Evolutionary conservation across 78 protist species (phyloP).

Genomic region (Salpingoeca rosetta): DNA sequence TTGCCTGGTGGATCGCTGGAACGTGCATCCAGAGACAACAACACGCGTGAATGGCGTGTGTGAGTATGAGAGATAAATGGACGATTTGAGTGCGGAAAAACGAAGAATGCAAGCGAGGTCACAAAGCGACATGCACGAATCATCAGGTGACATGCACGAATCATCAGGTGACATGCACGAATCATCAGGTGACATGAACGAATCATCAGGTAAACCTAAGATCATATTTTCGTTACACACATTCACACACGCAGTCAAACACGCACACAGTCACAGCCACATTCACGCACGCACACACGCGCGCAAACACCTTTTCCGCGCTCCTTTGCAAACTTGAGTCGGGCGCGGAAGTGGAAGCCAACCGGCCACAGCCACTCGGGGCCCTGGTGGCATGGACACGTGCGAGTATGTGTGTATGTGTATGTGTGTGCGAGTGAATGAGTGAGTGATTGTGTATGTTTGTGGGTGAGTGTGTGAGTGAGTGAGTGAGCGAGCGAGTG

Average conservation of each 20-base stretch:
- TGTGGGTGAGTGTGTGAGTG: too few relatives aligned
- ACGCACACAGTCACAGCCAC: not conserved
- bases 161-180: not conserved
- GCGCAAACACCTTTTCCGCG: not conserved
- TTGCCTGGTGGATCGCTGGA: not conserved
- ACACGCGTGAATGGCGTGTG: too few relatives aligned
- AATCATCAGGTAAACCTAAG: not conserved
- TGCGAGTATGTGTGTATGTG: too few relatives aligned
- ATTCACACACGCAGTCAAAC: not conserved
- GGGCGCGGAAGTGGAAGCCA: constrained; percentile 48
- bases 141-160: not conserved
- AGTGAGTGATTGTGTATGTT: too few relatives aligned
- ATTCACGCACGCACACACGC: not conserved
- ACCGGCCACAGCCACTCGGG: constrained; percentile 70
- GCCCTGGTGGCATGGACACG: too few relatives aligned
- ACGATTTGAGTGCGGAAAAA: not conserved
- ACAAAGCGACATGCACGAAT: not conserved
- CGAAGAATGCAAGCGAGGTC: not conserved
- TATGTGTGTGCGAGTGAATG: too few relatives aligned
- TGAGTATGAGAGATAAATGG: not conserved
- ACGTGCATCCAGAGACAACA: too few relatives aligned
- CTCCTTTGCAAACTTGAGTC: not conserved
- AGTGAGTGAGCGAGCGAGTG: too few relatives aligned
- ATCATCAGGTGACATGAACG: not conserved
- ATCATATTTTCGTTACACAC: too few relatives aligned